Evolutionary conservation across 202 grass and related monocot genomes (phyloP).

Genomic region (Digitaria exilis): DNA sequence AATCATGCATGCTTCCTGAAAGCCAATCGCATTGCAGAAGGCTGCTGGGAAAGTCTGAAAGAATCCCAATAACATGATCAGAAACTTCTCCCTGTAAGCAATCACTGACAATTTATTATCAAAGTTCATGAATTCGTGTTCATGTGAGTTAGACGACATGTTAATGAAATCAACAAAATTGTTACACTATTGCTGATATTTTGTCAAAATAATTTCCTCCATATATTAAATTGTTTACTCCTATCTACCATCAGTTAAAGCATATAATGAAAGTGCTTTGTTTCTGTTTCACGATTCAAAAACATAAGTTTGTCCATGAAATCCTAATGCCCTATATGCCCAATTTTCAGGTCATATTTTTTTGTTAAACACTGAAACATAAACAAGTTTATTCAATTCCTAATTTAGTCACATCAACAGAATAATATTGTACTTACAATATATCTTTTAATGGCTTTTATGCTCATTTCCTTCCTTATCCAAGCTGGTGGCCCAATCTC

Average conservation of each 20-base stretch:
- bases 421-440: conserved; percentile 27
- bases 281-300: too few relatives aligned
- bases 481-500: neutral
- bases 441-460: neutral
- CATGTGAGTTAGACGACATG: too few relatives aligned
- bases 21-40: neutral
- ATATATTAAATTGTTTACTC: too few relatives aligned
- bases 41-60: neutral
- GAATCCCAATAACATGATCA: neutral
- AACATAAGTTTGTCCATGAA: neutral
- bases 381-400: neutral
- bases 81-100: neutral
- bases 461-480: neutral
- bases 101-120: neutral
- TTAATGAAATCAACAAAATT: too few relatives aligned
- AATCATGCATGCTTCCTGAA: neutral
- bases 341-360: too few relatives aligned
- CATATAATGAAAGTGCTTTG: too few relatives aligned
- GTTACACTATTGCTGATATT: too few relatives aligned
- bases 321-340: neutral
- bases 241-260: too few relatives aligned
- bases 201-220: too few relatives aligned
- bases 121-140: neutral
- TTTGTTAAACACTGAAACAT: neutral
- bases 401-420: neutral